Evolutionary conservation across 225 moss, liverwort and hornwort genomes (phyloP), one percentile per base, ranked within the genome.

Genomic region (Bryoerythrophyllum caledonicum): DNA sequence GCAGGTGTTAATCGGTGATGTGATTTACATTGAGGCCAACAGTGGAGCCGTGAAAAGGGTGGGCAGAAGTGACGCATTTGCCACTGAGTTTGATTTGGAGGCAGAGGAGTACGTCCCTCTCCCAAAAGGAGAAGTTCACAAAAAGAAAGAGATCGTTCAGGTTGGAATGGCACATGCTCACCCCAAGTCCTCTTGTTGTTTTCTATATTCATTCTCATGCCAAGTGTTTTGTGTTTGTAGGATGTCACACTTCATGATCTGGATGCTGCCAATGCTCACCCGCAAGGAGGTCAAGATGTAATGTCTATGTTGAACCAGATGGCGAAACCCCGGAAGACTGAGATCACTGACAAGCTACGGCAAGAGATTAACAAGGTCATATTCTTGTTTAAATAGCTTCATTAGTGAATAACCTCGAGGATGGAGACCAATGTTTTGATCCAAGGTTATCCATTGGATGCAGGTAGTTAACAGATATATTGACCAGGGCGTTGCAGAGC

Each of bases 121-220:
- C 60, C 91, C 96, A 10, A 94, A 94, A 86, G 94, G 94, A 51
- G 94, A 96, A 80, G 96, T 96, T 52, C 96, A 96, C 79, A 96
- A 96, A 78, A 96, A 96, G 84, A 96, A 96, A 81, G 96, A 94
- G 83, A 94, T 92, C 65, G 96, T 96, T 65, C 93, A 93, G 91
- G 95, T 95, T 76, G 62, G 54, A 60, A 34, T 48, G 65, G 25
- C 40, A 40, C 40, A 7, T 46, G 16, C 28, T 28, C 3, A 19
- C 19, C 27, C 10, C 17, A 19, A 48, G 25, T 27, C 67, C 26
- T 19, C 28, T 19, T 27, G 2, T 28, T 43, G 14, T 48, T 61
- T 49, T 44, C 4, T 37, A 51, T 54, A 1, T 49, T 38, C 49
- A 1, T 54, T 65, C 20, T 81, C 16, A 65, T 34, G 46, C 10